These are phyloP conservation scores for Ogataea nonfermentans DNA, from an alignment of 805 yeast genomes.

Conservation along the genomic window DNA sequence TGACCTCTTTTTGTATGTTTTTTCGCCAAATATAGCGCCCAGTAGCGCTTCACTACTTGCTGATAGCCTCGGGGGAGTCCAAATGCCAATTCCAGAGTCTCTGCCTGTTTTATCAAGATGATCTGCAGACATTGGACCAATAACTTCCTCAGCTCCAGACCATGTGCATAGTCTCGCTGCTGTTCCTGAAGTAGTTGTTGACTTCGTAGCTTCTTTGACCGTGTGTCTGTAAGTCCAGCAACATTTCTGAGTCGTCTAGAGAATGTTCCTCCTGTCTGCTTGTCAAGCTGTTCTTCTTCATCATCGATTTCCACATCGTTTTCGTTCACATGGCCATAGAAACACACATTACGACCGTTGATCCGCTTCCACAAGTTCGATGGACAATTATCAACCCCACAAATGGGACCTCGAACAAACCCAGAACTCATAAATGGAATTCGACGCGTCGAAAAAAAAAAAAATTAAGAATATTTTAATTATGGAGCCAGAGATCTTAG, in stretches of 20 bases:
- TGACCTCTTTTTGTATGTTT: constrained; percentile 7
- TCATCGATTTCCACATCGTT: constrained; percentile 78
- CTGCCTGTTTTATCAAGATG: constrained; percentile 48
- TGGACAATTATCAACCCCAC: constrained; percentile 90
- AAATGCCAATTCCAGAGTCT: constrained; percentile 36
- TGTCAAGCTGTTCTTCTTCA: constrained; percentile 67
- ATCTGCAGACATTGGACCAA: constrained; percentile 27
- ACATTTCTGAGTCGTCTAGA: constrained; percentile 54
- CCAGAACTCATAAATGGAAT: constrained; percentile 17
- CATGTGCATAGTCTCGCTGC: constrained; percentile 20
- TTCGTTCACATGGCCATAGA: constrained; percentile 85
- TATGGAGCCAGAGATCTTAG: constrained; percentile 15
- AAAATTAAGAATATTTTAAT: background rate
- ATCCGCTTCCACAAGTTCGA: constrained; percentile 68
- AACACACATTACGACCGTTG: constrained; percentile 83
- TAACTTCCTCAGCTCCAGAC: constrained; percentile 22
- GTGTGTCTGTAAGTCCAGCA: constrained; percentile 37
- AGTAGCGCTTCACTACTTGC: constrained; percentile 34
- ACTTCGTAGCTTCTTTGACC: constrained; percentile 13
- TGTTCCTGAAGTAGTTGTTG: constrained; percentile 14
- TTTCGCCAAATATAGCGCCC: constrained; percentile 21
- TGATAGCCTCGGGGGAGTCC: constrained; percentile 18
- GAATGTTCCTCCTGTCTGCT: constrained; percentile 57
- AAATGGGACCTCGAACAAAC: constrained; percentile 65
- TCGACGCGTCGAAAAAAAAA: constrained; percentile 4